Conservation (phyloP, 345 rosid species). For the Lepidium africanum region DNA sequence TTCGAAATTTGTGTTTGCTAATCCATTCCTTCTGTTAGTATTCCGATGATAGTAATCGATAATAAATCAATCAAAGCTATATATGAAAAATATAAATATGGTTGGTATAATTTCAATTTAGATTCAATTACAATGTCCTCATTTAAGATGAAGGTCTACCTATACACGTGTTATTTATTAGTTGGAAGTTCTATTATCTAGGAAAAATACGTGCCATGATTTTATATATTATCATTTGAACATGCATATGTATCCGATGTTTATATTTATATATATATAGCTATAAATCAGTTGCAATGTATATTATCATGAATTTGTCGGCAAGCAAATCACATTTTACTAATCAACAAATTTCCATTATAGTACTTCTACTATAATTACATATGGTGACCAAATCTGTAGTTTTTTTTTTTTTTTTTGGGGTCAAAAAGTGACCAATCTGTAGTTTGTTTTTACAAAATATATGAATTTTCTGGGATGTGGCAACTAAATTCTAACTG, state of each 20-base stretch:
- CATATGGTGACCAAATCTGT: background rate
- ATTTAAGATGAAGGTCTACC: background rate
- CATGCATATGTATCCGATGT: constrained; percentile 3
- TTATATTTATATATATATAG: background rate
- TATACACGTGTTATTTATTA: background rate
- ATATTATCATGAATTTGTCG: background rate
- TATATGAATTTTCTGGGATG: background rate
- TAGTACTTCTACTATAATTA: background rate
- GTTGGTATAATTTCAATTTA: background rate
- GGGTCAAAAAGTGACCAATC: background rate
- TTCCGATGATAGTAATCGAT: background rate
- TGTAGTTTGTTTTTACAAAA: background rate
- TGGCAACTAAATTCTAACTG: background rate
- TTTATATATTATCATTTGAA: background rate
- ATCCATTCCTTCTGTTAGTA: background rate
- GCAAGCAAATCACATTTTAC: background rate
- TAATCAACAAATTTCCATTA: background rate
- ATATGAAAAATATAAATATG: background rate
- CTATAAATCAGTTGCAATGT: background rate
- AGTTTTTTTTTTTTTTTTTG: too few species aligned
- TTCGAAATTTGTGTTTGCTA: background rate
- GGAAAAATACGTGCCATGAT: background rate
- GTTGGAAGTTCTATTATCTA: background rate
- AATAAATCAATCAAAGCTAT: background rate
- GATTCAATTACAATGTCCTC: background rate